Percentiles rank a stretch among this genome's conserved stretches.
Evolutionary conservation across 805 yeast species (phyloP).

Genomic region (Barnettozyma vustinii): DNA sequence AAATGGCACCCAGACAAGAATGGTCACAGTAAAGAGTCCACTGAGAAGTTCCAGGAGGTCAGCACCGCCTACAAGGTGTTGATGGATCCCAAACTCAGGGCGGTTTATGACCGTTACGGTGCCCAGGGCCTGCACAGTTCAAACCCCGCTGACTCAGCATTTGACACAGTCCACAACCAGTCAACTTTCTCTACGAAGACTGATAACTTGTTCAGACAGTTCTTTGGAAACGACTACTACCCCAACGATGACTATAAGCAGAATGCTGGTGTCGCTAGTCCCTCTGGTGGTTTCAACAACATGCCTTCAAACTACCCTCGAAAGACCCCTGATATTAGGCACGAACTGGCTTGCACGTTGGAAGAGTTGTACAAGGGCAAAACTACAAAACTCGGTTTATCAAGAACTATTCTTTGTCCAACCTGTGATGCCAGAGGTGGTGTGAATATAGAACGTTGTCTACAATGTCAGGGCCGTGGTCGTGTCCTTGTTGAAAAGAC

Average conservation of each 20-base stretch:
- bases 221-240: slow-evolving; percentile 26
- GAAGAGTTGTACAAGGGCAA: slow-evolving; percentile 58
- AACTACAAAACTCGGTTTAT: slow-evolving; percentile 46
- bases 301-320: slow-evolving; percentile 15
- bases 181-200: slow-evolving; percentile 16
- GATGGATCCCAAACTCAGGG: slow-evolving; percentile 79
- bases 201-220: slow-evolving; percentile 26
- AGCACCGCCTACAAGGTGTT: slow-evolving; percentile 82
- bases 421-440: slow-evolving; percentile 53
- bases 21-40: slow-evolving; percentile 73
- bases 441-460: slow-evolving; percentile 26
- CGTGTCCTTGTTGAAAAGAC: slow-evolving; percentile 33
- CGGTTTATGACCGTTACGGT: slow-evolving; percentile 81
- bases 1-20: slow-evolving; percentile 83
- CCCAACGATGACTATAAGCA: background rate
- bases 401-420: slow-evolving; percentile 43
- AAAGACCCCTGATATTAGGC: slow-evolving; percentile 52
- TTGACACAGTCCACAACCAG: background rate
- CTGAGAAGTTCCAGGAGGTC: slow-evolving; percentile 88
- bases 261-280: background rate
- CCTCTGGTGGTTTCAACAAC: background rate
- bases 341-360: slow-evolving; percentile 46
- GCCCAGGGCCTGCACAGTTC: slow-evolving; percentile 70
- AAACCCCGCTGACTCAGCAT: slow-evolving; percentile 21
- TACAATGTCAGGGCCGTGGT: slow-evolving; percentile 39